Evolutionary conservation across 2,329 filamentous ascomycete species (phyloP), one percentile per base, ranked within the genome.

Genomic region (Aureobasidium pullulans): DNA sequence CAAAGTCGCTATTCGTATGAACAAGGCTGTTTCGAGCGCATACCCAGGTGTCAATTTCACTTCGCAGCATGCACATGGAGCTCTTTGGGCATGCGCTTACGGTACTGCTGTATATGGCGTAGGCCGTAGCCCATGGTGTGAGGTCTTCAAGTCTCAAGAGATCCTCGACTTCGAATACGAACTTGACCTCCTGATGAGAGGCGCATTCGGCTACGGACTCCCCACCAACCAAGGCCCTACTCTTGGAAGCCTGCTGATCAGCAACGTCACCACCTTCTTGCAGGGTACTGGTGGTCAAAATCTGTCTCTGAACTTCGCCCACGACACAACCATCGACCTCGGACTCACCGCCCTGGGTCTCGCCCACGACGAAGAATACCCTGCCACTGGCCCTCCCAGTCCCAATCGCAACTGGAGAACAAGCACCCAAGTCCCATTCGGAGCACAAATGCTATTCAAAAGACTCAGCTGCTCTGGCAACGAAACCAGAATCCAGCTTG

Each of bases 311-410:
- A 61, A 58, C 28, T 61, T 61, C 32, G 60, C 54, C 4, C 60
- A 61, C 42, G 60, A 61, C 48, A 59, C 60, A 16, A 61, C 60
- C n/a, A 61, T 61, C 32, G 60, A 61, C 36, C 56, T 61, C n/a
- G 60, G 60, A 13, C 36, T 61, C 1, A 59, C 60, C 8, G 60
- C 60, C 32, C 39, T 61, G 2, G 56, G 56, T 32, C 56, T 61
- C 7, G 60, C 56, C 8, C 29, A 53, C n/a, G 60, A 61, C 19
- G 9, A n/a, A 6, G 10, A 19, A 15, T 61, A 61, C 19, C 60
- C 60, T 28, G 56, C 42, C 29, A 39, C 36, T 34, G 60, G 47
- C 2, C 47, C 60, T 9, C 53, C 56, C n/a, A 53, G 40, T 9
- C 39, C 60, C 7, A 16, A 11, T 31, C 44, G 60, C 2, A 19